A percentile compares a stretch with the other conserved stretches of the same genome.
Conservation (phyloP, 2,329 filamentous ascomycete species). For the Epichloe sp. region DNA sequence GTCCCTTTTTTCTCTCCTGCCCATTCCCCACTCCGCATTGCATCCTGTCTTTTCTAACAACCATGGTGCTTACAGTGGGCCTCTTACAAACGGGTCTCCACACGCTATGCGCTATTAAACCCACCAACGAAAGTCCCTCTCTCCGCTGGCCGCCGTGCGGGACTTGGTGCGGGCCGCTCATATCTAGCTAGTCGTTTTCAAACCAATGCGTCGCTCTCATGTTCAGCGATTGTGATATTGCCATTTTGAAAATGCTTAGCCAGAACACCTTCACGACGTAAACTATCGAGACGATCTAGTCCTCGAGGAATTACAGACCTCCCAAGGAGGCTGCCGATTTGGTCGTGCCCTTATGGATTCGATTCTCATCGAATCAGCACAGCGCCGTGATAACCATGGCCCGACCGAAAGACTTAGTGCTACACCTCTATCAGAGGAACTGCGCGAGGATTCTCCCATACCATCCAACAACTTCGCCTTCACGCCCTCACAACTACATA, state of each 20-base stretch:
- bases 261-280: background rate
- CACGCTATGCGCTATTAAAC: background rate
- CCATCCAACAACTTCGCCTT: constrained; percentile 38
- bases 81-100: too few species aligned
- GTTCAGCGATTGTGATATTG: background rate
- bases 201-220: too few species aligned
- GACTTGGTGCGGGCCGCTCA: background rate
- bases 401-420: constrained; percentile 5
- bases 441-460: constrained; percentile 14
- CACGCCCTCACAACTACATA: constrained; percentile 38
- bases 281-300: background rate
- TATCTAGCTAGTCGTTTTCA: background rate
- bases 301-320: background rate
- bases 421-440: constrained; percentile 10
- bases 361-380: background rate
- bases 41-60: too few species aligned
- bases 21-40: too few species aligned
- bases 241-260: constrained; percentile 1
- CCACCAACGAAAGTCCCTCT: background rate
- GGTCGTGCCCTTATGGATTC: constrained; percentile 5
- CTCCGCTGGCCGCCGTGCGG: background rate
- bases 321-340: background rate
- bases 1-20: too few species aligned
- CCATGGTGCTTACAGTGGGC: too few species aligned
- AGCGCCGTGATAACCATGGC: constrained; percentile 4